Evolutionary conservation across 2,329 filamentous ascomycete genomes (phyloP).

Genomic region (Hypocrella siamensis): DNA sequence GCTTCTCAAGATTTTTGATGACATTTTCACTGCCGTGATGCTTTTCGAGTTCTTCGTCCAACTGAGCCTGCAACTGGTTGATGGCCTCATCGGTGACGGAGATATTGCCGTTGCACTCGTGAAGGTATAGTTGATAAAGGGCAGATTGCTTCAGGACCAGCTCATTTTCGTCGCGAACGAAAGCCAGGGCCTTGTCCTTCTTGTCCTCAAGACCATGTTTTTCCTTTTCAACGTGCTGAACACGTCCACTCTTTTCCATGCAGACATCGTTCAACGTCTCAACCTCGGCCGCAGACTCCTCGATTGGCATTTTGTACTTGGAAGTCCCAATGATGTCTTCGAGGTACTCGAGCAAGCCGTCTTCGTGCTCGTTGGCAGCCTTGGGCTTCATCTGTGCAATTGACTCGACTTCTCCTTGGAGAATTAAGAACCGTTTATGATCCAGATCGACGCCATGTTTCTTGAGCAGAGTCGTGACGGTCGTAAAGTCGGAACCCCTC

Average conservation of each 20-base stretch:
- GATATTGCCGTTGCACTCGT: constrained; percentile 79
- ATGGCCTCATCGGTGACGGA: constrained; percentile 81
- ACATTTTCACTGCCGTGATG: constrained; percentile 79
- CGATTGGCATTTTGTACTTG: constrained; percentile 94
- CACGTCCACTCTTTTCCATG: constrained; percentile 83
- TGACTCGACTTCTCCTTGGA: constrained; percentile 95
- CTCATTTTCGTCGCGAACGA: constrained; percentile 85
- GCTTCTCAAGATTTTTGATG: constrained; percentile 79
- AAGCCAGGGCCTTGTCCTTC: constrained; percentile 86
- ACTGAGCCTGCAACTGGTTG: constrained; percentile 72
- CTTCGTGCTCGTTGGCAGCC: constrained; percentile 85
- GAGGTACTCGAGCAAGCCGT: constrained; percentile 88
- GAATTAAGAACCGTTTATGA: constrained; percentile 92
- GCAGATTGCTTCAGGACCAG: constrained; percentile 77
- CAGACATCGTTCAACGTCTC: constrained; percentile 91
- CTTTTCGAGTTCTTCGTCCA: constrained; percentile 79
- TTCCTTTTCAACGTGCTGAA: constrained; percentile 96
- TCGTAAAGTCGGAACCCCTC: constrained; percentile 79
- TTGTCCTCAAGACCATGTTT: constrained; percentile 87
- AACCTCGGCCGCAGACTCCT: constrained; percentile 80
- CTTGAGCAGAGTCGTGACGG: constrained; percentile 73
- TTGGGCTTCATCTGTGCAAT: constrained; percentile 99
- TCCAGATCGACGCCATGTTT: constrained; percentile 88
- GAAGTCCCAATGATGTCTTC: constrained; percentile 98
- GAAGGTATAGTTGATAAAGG: constrained; percentile 81